A percentile compares a stretch with the other conserved stretches of the same genome.
phyloP scores from a whole-genome alignment of 2,329 filamentous ascomycete genomes.

The Colletotrichum cuscutae region DNA sequence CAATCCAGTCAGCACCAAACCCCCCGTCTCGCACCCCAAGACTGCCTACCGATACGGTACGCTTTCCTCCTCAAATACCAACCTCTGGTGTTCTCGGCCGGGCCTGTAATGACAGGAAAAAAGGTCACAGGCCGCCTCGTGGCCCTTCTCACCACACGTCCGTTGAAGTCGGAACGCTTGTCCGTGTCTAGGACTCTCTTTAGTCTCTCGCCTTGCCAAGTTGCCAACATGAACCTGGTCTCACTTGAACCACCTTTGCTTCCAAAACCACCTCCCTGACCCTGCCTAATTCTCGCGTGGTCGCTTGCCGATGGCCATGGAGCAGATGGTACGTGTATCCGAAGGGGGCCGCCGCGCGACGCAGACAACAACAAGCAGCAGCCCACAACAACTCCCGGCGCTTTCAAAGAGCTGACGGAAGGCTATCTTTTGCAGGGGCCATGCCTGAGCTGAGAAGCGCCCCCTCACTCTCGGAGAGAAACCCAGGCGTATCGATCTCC shows the following conservation, averaged over 20 bases:
- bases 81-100: neutral
- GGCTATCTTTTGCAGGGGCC: neutral
- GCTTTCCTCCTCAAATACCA: neutral
- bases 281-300: neutral
- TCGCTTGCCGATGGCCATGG: neutral
- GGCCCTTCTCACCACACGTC: neutral
- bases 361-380: no score
- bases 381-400: neutral
- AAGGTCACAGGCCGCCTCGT: neutral
- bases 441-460: constrained; percentile 3
- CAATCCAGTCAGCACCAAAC: neutral
- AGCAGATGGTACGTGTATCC: no score
- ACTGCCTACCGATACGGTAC: no score
- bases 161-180: no score
- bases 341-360: neutral
- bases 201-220: neutral
- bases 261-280: neutral
- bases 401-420: neutral
- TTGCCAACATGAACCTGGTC: neutral
- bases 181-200: no score
- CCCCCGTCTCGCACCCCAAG: no score
- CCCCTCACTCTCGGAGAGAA: neutral
- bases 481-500: neutral
- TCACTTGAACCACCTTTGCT: neutral
- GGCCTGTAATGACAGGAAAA: neutral